Conservation (phyloP, 148 eudicot genomes). For the Rhododendron kiyosumense region DNA sequence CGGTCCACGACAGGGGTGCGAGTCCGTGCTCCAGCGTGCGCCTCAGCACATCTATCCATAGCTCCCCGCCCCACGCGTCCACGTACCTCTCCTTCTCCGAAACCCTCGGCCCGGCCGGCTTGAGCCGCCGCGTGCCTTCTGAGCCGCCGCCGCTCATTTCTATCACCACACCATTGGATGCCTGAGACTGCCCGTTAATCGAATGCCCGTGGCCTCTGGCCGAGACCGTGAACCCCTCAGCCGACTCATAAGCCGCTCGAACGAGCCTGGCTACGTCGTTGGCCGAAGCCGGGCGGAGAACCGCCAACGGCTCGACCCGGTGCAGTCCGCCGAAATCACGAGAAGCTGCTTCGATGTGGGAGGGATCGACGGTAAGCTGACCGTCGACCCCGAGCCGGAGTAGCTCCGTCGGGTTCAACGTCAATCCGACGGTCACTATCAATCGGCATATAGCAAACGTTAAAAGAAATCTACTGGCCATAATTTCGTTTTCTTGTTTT, state of each 20-base stretch:
- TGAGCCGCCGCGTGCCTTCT: background rate
- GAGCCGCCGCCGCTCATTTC: conserved; percentile 49
- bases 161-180: conserved; percentile 56
- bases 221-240: conserved; percentile 49
- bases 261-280: conserved; percentile 50
- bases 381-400: conserved; percentile 29
- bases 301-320: conserved; percentile 43
- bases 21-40: conserved; percentile 70
- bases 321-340: conserved; percentile 57
- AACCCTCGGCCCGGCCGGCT: conserved; percentile 26
- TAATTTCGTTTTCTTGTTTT: background rate
- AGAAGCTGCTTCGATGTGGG: conserved; percentile 48
- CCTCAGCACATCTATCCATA: conserved; percentile 88
- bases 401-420: conserved; percentile 42
- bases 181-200: conserved; percentile 72
- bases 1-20: conserved; percentile 92
- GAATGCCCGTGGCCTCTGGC: conserved; percentile 94
- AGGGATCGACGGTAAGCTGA: conserved; percentile 32
- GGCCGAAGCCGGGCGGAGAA: conserved; percentile 52
- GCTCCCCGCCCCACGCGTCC: conserved; percentile 93
- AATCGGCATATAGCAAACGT: conserved; percentile 46
- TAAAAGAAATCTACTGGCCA: conserved; percentile 45
- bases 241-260: conserved; percentile 33
- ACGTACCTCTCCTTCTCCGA: conserved; percentile 39
- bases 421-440: conserved; percentile 56